A percentile compares a stretch with the other conserved stretches of the same genome.
These are phyloP conservation scores for Blastobotrys parvus DNA, from an alignment of 805 yeast species.

Conservation along the genomic window DNA sequence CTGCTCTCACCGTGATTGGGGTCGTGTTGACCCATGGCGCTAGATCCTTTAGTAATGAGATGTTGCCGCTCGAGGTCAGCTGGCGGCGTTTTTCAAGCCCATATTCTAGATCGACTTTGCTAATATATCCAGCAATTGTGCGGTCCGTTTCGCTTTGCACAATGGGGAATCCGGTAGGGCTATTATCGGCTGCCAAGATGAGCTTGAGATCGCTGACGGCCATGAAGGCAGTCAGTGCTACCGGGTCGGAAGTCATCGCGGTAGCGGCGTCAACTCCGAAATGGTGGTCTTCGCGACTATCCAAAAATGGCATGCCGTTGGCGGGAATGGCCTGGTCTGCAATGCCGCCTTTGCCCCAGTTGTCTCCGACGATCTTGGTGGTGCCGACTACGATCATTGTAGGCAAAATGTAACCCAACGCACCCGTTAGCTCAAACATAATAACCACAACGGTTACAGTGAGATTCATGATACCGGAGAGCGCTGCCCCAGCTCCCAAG, in stretches of 20 bases:
- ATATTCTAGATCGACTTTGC: slow-evolving; percentile 20
- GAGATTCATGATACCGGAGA: slow-evolving; percentile 89
- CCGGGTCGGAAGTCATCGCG: slow-evolving; percentile 42
- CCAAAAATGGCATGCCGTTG: slow-evolving; percentile 77
- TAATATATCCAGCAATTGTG: slow-evolving; percentile 30
- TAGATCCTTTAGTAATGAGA: slow-evolving; percentile 2
- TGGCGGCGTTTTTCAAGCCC: slow-evolving; percentile 10
- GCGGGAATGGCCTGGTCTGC: slow-evolving; percentile 91
- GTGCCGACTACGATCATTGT: slow-evolving; percentile 93
- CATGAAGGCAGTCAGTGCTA: slow-evolving; percentile 4
- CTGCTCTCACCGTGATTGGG: slow-evolving; percentile 51
- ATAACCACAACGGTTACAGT: slow-evolving; percentile 90
- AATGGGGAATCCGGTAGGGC: slow-evolving; percentile 31
- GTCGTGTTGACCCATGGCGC: slow-evolving; percentile 29
- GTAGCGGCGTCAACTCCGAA: slow-evolving; percentile 45
- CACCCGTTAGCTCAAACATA: slow-evolving; percentile 94
- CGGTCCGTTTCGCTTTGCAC: slow-evolving; percentile 24
- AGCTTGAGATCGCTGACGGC: slow-evolving; percentile 15
- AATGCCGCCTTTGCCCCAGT: slow-evolving; percentile 77
- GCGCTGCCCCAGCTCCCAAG: slow-evolving; percentile 91
- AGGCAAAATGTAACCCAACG: slow-evolving; percentile 82
- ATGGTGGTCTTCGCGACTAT: slow-evolving; percentile 61
- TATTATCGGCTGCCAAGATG: slow-evolving; percentile 14
- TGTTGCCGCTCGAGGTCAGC: background rate
- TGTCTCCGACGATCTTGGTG: slow-evolving; percentile 71